Base-by-base conservation (phyloP, 2,329 filamentous ascomycete genomes). In the Pseudogymnoascus destructans region DNA sequence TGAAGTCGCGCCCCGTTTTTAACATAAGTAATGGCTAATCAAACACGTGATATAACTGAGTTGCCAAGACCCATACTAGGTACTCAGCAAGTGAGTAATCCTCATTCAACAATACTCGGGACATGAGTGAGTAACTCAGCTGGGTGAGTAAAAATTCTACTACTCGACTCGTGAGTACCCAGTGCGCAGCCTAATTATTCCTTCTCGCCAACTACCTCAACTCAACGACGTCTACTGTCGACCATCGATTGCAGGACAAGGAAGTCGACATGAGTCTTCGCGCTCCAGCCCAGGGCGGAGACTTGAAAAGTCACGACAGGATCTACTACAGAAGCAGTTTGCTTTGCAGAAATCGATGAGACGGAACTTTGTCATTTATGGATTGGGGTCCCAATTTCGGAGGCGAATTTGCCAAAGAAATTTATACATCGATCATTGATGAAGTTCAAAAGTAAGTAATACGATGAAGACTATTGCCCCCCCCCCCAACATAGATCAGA, bases 171-270 rank as follows among this genome's bases (percentile, higher is more conserved):
- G n/a, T n/a, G n/a, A n/a, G n/a, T n/a, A n/a, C n/a, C n/a, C n/a
- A n/a, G n/a, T n/a, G n/a, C n/a, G n/a, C n/a, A n/a, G n/a, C n/a
- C n/a, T n/a, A n/a, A n/a, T n/a, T n/a, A n/a, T n/a, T n/a, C n/a
- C n/a, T n/a, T 1, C 75, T 88, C 3, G 86, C 85, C 3, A 88
- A 87, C 66, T 86, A 85, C 68, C 86, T 87, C 66, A 84, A 80
- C 5, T 79, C 84, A 62, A 81, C 87, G 63, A 80, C 86, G 63
- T 81, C 86, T 61, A 86, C 84, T 0, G 76, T 88, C 17, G 77
- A 55, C 79, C 79, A 52, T 52, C 23, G 42, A 10, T 30, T 52
- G 42, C 42, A 52, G 58, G 69, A 68, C 1, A 77, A 74, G 2
- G 76, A 79, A 0, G 78, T 75, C 5, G 73, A 73, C 38, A 73